Percentiles rank a stretch among this genome's conserved stretches.
Conservation (phyloP, 2,329 filamentous ascomycete genomes). For the Cercospora sesami region DNA sequence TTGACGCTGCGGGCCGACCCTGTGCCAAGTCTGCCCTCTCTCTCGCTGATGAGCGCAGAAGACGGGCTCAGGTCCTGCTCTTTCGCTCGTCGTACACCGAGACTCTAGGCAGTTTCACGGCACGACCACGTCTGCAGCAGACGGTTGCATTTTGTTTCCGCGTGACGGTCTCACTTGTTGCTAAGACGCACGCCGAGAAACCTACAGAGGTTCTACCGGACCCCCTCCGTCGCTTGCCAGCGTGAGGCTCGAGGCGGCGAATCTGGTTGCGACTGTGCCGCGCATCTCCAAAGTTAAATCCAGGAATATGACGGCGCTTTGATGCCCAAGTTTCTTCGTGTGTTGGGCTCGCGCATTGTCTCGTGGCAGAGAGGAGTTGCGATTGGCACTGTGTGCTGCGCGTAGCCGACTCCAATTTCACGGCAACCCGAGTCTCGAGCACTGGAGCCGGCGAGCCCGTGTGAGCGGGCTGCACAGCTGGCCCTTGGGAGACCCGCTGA, state of each 20-base stretch:
- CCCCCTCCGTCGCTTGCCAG: conserved; percentile 1
- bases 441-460: neutral
- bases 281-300: conserved; percentile 3
- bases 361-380: neutral
- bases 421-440: neutral
- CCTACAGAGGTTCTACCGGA: conserved; percentile 7
- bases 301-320: conserved; percentile 5
- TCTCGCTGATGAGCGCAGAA: neutral
- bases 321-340: conserved; percentile 2
- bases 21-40: neutral
- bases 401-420: neutral
- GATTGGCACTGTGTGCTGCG: neutral
- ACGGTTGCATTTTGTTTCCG: neutral
- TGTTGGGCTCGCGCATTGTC: neutral
- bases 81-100: neutral
- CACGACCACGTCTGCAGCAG: neutral
- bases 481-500: neutral
- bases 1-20: neutral
- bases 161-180: conserved; percentile 2
- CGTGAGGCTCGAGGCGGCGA: neutral
- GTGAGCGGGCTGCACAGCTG: neutral
- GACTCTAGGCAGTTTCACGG: conserved; percentile 10
- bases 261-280: conserved; percentile 10
- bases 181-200: conserved; percentile 1
- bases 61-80: neutral